Evolutionary conservation across 106 monocot species (phyloP).

Genomic region (Platanthera guangdongensis): DNA sequence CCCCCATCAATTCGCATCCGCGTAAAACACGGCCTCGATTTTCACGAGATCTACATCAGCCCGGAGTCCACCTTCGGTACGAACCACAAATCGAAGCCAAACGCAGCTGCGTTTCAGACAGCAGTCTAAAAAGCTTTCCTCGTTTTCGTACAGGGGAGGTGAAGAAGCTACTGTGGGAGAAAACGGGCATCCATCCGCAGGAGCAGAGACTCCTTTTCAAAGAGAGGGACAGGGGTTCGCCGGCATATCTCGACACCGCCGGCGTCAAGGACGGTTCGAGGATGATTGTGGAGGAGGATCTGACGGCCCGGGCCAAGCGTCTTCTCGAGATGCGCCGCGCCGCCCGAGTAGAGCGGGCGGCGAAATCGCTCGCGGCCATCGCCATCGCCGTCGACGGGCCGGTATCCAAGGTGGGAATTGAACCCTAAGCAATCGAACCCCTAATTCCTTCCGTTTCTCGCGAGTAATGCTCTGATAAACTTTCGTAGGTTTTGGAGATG

Average conservation of each 20-base stretch:
- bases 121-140: background rate
- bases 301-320: constrained; percentile 53
- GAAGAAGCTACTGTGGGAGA: constrained; percentile 63
- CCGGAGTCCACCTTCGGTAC: constrained; percentile 35
- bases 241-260: constrained; percentile 50
- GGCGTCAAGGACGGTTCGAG: constrained; percentile 84
- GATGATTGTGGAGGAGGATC: constrained; percentile 50
- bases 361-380: constrained; percentile 37
- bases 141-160: constrained; percentile 6
- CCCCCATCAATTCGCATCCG: constrained; percentile 23
- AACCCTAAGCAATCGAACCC: background rate
- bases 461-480: background rate
- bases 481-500: background rate
- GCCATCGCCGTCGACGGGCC: constrained; percentile 51
- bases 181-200: constrained; percentile 60
- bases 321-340: constrained; percentile 45
- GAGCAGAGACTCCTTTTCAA: constrained; percentile 78
- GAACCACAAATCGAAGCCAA: background rate
- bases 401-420: constrained; percentile 35
- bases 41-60: constrained; percentile 42
- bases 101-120: background rate
- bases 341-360: constrained; percentile 43
- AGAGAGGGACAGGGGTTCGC: constrained; percentile 60
- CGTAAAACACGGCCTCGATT: constrained; percentile 28
- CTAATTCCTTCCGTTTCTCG: background rate